These are phyloP conservation scores for Boletus coccyginus DNA, from an alignment of 768 basidiomycete genomes.

Conservation along the genomic window DNA sequence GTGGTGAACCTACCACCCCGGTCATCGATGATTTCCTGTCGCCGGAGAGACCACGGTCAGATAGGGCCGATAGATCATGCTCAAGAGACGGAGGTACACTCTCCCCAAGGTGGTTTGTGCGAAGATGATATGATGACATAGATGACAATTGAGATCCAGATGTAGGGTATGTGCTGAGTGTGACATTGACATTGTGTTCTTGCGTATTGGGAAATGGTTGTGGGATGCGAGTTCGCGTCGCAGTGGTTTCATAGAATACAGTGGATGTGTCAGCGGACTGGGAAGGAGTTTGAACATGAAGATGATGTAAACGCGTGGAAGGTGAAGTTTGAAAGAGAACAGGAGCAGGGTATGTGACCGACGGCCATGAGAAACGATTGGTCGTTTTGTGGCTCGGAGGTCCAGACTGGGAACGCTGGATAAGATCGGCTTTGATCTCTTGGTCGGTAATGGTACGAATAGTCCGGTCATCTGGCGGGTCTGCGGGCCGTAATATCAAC, in stretches of 20 bases:
- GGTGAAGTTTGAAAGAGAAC: constrained; percentile 47
- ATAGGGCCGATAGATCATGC: constrained; percentile 19
- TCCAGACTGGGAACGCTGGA: constrained; percentile 45
- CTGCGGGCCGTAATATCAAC: constrained; percentile 13
- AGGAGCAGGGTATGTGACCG: constrained; percentile 44
- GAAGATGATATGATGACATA: constrained; percentile 33
- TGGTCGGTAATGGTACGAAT: constrained; percentile 1
- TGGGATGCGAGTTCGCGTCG: constrained; percentile 31
- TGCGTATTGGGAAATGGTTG: constrained; percentile 17
- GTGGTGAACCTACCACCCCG: constrained; percentile 8
- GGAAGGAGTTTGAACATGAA: constrained; percentile 30
- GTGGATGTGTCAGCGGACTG: constrained; percentile 44
- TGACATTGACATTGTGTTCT: constrained; percentile 23
- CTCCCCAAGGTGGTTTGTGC: constrained; percentile 11
- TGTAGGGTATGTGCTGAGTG: constrained; percentile 28
- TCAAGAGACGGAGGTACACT: constrained; percentile 18
- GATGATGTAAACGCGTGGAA: constrained; percentile 31
- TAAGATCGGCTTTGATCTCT: constrained; percentile 33
- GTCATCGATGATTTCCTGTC: constrained; percentile 4
- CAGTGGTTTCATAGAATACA: constrained; percentile 67
- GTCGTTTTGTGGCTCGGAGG: constrained; percentile 35
- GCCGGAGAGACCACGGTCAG: constrained; percentile 12
- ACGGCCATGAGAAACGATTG: constrained; percentile 40
- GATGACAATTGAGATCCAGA: constrained; percentile 34
- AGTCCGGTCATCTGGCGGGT: constrained; percentile 3